Evolutionary conservation across 306 rosid genomes (phyloP).

Genomic region (Morella rubra): DNA sequence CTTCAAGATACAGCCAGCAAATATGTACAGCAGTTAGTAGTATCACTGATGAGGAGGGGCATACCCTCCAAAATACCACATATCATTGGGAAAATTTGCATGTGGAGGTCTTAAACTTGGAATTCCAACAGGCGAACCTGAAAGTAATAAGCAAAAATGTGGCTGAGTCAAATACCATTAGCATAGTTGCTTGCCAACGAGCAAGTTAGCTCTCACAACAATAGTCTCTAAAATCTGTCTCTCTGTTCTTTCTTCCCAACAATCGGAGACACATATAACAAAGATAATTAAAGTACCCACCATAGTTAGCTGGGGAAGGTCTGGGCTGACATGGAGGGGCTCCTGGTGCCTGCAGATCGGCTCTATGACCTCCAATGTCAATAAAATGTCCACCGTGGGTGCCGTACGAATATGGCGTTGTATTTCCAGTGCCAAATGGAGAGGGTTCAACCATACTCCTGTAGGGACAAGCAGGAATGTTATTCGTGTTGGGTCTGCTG

Average conservation of each 20-base stretch:
- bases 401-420: slow-evolving; percentile 6
- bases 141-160: slow-evolving; percentile 21
- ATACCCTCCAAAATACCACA: slow-evolving; percentile 27
- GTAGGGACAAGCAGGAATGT: slow-evolving; percentile 18
- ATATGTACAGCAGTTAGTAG: slow-evolving; percentile 18
- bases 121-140: slow-evolving; percentile 43
- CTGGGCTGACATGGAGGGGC: slow-evolving; percentile 3
- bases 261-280: neutral
- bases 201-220: neutral
- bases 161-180: neutral
- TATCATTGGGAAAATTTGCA: slow-evolving; percentile 26
- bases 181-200: no score
- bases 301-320: slow-evolving; percentile 17
- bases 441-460: slow-evolving; percentile 25
- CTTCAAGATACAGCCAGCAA: slow-evolving; percentile 8
- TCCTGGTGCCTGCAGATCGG: neutral
- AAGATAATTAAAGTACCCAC: slow-evolving; percentile 14
- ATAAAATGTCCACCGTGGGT: slow-evolving; percentile 13
- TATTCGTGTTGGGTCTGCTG: slow-evolving; percentile 10
- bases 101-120: slow-evolving; percentile 31
- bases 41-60: slow-evolving; percentile 31
- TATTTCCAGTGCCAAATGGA: slow-evolving; percentile 19
- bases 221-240: no score
- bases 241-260: no score
- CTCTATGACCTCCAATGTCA: slow-evolving; percentile 17